Percentiles rank a stretch among this genome's conserved stretches.
Evolutionary conservation across 2,329 filamentous ascomycete genomes (phyloP).

Genomic region (Huntiella bhutanensis): DNA sequence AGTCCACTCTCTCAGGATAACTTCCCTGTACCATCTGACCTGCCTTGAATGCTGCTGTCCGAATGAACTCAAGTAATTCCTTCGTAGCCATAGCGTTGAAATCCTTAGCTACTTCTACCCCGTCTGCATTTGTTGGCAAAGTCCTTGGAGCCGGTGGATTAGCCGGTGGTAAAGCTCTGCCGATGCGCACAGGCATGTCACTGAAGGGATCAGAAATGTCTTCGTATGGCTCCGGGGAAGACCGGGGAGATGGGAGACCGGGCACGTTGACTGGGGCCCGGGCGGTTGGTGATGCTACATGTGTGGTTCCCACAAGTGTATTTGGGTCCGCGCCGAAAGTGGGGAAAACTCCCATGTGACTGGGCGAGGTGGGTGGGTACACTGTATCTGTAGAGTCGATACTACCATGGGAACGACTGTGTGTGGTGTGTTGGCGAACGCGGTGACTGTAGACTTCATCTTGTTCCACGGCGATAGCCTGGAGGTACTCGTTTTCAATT

Average conservation of each 20-base stretch:
- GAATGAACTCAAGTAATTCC: constrained; percentile 39
- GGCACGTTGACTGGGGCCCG: not conserved
- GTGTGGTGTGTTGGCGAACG: not conserved
- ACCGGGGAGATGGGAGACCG: not conserved
- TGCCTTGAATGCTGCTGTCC: constrained; percentile 48
- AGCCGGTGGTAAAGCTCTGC: not conserved
- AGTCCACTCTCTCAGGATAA: constrained; percentile 47
- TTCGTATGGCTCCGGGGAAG: not conserved
- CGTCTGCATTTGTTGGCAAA: too few species aligned
- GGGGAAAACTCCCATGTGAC: too few species aligned
- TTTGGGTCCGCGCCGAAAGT: too few species aligned
- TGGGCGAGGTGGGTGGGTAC: not conserved
- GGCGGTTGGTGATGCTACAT: not conserved
- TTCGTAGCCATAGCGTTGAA: constrained; percentile 42
- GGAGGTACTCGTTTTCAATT: too few species aligned
- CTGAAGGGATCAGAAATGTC: not conserved
- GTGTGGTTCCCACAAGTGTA: too few species aligned
- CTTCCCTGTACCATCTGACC: constrained; percentile 40
- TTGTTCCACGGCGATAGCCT: too few species aligned
- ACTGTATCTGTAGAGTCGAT: not conserved
- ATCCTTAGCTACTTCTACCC: not conserved
- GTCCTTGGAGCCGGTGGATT: not conserved
- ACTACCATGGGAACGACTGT: not conserved
- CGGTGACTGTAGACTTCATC: too few species aligned
- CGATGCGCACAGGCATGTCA: constrained; percentile 1